Conservation (phyloP, 2,329 filamentous ascomycete genomes). For the Tolypocladium pustulatum region DNA sequence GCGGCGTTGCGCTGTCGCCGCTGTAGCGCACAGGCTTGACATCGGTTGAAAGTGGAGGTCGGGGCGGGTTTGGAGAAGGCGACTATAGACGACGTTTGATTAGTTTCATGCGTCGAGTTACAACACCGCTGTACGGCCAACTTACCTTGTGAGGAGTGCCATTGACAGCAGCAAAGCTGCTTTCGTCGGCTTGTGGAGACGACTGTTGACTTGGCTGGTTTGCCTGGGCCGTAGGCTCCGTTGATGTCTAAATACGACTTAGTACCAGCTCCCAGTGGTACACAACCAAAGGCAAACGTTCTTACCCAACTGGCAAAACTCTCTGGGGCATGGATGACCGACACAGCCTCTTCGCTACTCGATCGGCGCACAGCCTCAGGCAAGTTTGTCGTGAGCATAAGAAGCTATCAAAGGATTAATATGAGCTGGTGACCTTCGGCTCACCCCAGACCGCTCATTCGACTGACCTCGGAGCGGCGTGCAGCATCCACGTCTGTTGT, state of each 20-base stretch:
- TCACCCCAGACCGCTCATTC: background rate
- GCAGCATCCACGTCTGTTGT: slow-evolving; percentile 4
- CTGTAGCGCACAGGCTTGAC: slow-evolving; percentile 57
- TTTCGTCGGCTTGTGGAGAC: slow-evolving; percentile 27
- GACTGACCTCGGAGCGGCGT: slow-evolving; percentile 21
- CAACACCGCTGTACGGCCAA: background rate
- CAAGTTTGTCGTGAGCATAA: slow-evolving; percentile 46
- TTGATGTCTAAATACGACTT: slow-evolving; percentile 26
- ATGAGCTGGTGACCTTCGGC: background rate
- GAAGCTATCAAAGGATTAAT: slow-evolving; percentile 25
- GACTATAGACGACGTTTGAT: slow-evolving; percentile 3
- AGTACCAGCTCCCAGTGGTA: background rate
- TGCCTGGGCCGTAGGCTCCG: slow-evolving; percentile 24
- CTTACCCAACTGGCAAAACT: slow-evolving; percentile 73
- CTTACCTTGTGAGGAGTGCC: slow-evolving; percentile 14
- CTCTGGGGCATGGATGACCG: slow-evolving; percentile 82
- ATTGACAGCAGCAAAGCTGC: slow-evolving; percentile 15
- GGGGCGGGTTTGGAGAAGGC: slow-evolving; percentile 30
- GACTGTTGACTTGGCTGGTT: slow-evolving; percentile 22
- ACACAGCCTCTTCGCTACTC: slow-evolving; percentile 68
- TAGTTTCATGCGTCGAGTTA: background rate
- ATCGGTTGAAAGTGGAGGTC: slow-evolving; percentile 66
- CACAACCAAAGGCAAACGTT: slow-evolving; percentile 1
- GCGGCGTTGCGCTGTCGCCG: slow-evolving; percentile 62
- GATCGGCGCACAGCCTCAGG: slow-evolving; percentile 45